Evolutionary conservation across 2,329 filamentous ascomycete species (phyloP), one percentile per base, ranked within the genome.

Genomic region (Neonectria coccinea): DNA sequence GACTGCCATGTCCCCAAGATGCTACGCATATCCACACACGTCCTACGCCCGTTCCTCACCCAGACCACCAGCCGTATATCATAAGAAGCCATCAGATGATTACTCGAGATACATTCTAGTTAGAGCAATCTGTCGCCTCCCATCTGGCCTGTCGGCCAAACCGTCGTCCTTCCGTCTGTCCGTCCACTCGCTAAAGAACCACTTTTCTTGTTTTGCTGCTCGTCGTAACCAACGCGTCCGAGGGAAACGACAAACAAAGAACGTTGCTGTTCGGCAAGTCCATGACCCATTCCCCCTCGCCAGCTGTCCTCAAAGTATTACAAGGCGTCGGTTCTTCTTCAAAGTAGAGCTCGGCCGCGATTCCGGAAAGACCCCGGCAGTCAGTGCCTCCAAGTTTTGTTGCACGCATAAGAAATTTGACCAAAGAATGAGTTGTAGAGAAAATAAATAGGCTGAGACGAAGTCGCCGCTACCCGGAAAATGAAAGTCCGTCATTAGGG

Each of bases 81-180:
- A 66, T 71, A 54, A 65, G 66, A 69, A 69, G 42, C 70, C 72
- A 63, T 74, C 72, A 67, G 56, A 74, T 74, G 69, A 71, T 70
- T 72, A 74, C 70, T 74, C 73, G 65, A 73, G 61, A 73, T 74
- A 74, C 72, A 74, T 71, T 74, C 72, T 74, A 74, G 70, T 65
- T 71, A 73, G 68, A 67, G 64, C 69, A 61, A 66, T 65, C 56
- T 64, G 67, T 53, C 65, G 65, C 69, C 64, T 65, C 65, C 63
- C 53, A 64, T 54, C 57, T 64, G 63, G 56, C 66, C 50, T 53
- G 22, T 42, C 62, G 62, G 60, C 65, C 59, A 53, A 66, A 62
- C 53, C 64, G 63, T 65, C 56, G 60, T 59, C 61, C 62, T 59
- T 63, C 48, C 54, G 14, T 39, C 33, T 36, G 41, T 64, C 56